Base-by-base conservation (phyloP, 1,139 yeast species). In the Meyerozyma athensensis region DNA sequence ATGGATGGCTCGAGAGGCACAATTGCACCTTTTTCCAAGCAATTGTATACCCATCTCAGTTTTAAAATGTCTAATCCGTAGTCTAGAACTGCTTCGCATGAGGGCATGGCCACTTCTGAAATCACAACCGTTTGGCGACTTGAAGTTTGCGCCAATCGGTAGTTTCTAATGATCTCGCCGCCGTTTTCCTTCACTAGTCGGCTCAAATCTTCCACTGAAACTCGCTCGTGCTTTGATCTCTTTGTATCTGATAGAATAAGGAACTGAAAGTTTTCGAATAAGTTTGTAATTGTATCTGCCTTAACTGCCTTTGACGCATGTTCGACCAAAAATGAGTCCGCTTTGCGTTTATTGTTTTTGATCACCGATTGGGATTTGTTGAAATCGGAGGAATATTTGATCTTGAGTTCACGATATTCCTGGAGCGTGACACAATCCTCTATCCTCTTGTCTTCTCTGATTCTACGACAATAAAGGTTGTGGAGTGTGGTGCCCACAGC, bases 1-100 rank as follows among this genome's bases (percentile, higher is more conserved):
- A 85, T 79, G 7, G 58, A 51, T 0, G 86, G 83, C 47, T 86
- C 95, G 8, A 83, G 48, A 1, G 72, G 73, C 1, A 86, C 57
- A 2, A 80, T 39, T 2, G 51, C 44, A 0, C 59, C 50, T 16
- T 65, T 57, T 10, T 59, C 50, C 3, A 86, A 61, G 48, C 95
- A 79, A 45, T 85, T 89, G 34, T 77, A 63, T 6, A 87, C 56
- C 95, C 96, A 92, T 14, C 59, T 58, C 1, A 95, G 90, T 38
- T 61, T 69, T 6, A 87, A 53, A 1, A 90, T 65, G 49, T 82
- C 86, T 46, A 68, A 72, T 0, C 81, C 81, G 24, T 65, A 54
- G 4, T 65, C 56, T 4, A 65, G 51, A 36, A 78, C 58, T 1
- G 64, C 60, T 7, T 59, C 55, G 6, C 55, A 33, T 36, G 49